Evolutionary conservation across 371 early-diverging fungal species (phyloP).

Genomic region (Mortierella sp.): DNA sequence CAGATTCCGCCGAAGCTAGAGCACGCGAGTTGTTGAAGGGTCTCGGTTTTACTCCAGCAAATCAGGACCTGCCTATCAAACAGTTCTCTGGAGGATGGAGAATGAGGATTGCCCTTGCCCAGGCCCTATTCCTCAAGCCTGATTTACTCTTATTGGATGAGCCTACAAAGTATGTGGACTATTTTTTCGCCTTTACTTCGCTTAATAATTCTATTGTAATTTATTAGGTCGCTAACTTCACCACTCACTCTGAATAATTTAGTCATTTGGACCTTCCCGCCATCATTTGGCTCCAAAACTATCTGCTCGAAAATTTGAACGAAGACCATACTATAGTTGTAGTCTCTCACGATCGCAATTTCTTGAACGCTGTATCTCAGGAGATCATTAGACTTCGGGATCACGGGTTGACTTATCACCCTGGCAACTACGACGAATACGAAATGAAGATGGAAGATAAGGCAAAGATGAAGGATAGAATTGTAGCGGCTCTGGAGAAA

Average conservation of each 20-base stretch:
- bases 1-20: slow-evolving; percentile 66
- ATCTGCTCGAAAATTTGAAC: slow-evolving; percentile 66
- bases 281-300: slow-evolving; percentile 83
- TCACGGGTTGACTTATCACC: slow-evolving; percentile 72
- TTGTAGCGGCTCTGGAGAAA: slow-evolving; percentile 67
- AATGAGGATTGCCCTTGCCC: slow-evolving; percentile 87
- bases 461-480: slow-evolving; percentile 65
- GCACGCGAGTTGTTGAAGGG: slow-evolving; percentile 73
- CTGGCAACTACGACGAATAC: slow-evolving; percentile 84
- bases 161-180: slow-evolving; percentile 66
- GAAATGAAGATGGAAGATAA: slow-evolving; percentile 73
- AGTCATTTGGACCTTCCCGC: slow-evolving; percentile 88
- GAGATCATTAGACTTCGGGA: slow-evolving; percentile 82
- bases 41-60: slow-evolving; percentile 69
- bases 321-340: slow-evolving; percentile 73
- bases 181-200: not conserved
- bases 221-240: not conserved
- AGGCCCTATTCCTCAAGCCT: slow-evolving; percentile 81
- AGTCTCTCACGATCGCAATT: slow-evolving; percentile 87
- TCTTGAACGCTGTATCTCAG: slow-evolving; percentile 74
- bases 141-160: slow-evolving; percentile 92
- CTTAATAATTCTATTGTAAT: not conserved
- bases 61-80: slow-evolving; percentile 59
- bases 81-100: slow-evolving; percentile 92
- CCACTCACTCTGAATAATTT: not conserved